phyloP scores from a whole-genome alignment of 495 filamentous ascomycete species.

The Hamigera avellanea region DNA sequence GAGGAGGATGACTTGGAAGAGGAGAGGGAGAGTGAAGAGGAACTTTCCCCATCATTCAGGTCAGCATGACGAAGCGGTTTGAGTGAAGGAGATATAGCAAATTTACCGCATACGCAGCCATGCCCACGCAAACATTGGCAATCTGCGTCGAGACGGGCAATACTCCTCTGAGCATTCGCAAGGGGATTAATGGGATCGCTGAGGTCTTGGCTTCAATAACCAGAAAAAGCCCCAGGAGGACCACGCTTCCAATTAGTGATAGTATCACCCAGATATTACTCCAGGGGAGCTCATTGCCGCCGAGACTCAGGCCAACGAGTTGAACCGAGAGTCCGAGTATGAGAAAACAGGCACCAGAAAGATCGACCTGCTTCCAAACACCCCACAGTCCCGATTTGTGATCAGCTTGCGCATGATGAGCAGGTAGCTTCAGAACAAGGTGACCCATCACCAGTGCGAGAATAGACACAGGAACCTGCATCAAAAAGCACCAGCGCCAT shows the following conservation, averaged over 20 bases:
- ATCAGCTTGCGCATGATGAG: conserved; percentile 7
- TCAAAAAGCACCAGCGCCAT: conserved; percentile 49
- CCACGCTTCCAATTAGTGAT: conserved; percentile 37
- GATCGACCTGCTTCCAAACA: conserved; percentile 45
- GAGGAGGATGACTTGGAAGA: conserved; percentile 51
- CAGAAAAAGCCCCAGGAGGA: conserved; percentile 39
- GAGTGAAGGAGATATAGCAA: too few species aligned
- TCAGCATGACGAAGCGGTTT: neutral
- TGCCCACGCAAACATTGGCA: conserved; percentile 48
- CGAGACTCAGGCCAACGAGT: conserved; percentile 47
- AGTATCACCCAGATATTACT: conserved; percentile 40
- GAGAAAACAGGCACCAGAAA: conserved; percentile 41
- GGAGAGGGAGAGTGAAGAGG: conserved; percentile 52
- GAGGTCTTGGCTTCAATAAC: conserved; percentile 43
- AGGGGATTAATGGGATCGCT: conserved; percentile 50
- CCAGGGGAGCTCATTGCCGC: conserved; percentile 54
- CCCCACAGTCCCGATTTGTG: conserved; percentile 15
- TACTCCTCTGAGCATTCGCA: conserved; percentile 41
- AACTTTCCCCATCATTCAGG: conserved; percentile 29
- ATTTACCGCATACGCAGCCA: conserved; percentile 53
- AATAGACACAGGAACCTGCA: conserved; percentile 39
- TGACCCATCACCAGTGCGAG: conserved; percentile 42
- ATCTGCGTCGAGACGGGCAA: conserved; percentile 42
- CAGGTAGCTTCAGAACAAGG: conserved; percentile 38
- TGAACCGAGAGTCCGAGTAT: conserved; percentile 46